Evolutionary conservation across 2,329 filamentous ascomycete species (phyloP), one percentile per base, ranked within the genome.

Genomic region (Camptophora hylomeconis): DNA sequence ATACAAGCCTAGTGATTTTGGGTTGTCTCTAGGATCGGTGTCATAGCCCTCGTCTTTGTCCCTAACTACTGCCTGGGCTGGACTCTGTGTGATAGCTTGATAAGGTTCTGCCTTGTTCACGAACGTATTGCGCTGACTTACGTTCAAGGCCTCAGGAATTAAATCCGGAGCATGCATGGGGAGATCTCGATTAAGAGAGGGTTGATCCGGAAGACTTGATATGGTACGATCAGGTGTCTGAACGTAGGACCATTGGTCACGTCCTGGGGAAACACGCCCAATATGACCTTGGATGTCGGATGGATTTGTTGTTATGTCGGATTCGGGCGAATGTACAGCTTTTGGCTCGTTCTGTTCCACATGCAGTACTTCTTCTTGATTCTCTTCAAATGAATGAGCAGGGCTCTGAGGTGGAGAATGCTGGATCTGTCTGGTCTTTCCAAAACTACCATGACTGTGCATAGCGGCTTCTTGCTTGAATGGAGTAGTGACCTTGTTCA

Each of bases 1-100:
- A 18, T 26, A 10, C 5, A 38, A 28, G 9, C 32, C 42, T 5
- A 38, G 42, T 7, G 42, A 43, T 22, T 26, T 33, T 20, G 40
- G 36, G 20, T 41, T 41, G 24, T 72, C 67, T 25, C 64, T 70
- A 31, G 67, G 67, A 43, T 71, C 82, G 14, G 87, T 92, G 41
- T 87, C 86, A 56, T 94, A 95, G 5, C 86, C 87, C 58, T 95
- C 87, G 48, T 94, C 82, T 51, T 75, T 80, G n/a, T n/a, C n/a
- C n/a, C n/a, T n/a, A 35, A 61, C 70, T 35, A 67, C 75, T 65
- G 52, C 70, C 57, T 40, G 68, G 54, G 50, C 67, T 48, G 53
- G 67, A 50, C 42, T 41, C 12, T 52, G 51, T 11, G 44, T 46
- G 30, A 48, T 45, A 16, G 47, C 39, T n/a, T n/a, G n/a, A 37